phyloP scores from a whole-genome alignment of 306 rosid genomes.

The Fragaria ananassa region DNA sequence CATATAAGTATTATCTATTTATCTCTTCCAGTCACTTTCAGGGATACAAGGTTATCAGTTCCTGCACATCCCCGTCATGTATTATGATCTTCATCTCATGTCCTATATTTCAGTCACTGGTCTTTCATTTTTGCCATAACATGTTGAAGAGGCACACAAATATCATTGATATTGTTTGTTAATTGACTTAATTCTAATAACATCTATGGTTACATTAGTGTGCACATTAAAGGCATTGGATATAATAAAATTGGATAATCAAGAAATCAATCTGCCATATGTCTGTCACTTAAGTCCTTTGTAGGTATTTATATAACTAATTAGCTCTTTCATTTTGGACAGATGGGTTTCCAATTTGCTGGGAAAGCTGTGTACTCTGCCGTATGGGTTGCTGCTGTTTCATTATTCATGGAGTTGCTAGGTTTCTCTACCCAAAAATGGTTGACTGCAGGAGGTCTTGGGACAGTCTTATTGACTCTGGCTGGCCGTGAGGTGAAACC shows the following conservation, averaged over 20 bases:
- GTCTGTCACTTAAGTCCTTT: neutral
- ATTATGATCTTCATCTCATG: neutral
- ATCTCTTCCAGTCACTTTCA: too few species aligned
- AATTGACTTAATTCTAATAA: neutral
- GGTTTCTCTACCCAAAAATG: slow-evolving; percentile 95
- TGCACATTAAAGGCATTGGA: neutral
- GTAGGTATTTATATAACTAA: slow-evolving; percentile 17
- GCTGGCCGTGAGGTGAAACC: slow-evolving; percentile 91
- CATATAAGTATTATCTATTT: neutral
- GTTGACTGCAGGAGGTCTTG: slow-evolving; percentile 99
- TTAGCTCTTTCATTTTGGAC: slow-evolving; percentile 26
- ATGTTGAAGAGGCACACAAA: neutral
- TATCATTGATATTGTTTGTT: neutral
- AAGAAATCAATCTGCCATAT: neutral
- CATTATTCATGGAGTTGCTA: slow-evolving; percentile 89
- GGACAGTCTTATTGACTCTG: slow-evolving; percentile 93
- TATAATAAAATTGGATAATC: neutral
- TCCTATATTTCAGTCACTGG: neutral
- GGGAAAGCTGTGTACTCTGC: slow-evolving; percentile 90
- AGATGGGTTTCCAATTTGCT: slow-evolving; percentile 98
- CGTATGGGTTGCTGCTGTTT: slow-evolving; percentile 91
- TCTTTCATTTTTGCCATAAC: neutral
- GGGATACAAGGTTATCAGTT: too few species aligned
- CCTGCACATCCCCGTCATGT: neutral
- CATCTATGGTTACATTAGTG: neutral